Percentiles rank a stretch among this genome's conserved stretches.
Conservation (phyloP, 1,284 basidiomycete species). For the Boletus sp. region DNA sequence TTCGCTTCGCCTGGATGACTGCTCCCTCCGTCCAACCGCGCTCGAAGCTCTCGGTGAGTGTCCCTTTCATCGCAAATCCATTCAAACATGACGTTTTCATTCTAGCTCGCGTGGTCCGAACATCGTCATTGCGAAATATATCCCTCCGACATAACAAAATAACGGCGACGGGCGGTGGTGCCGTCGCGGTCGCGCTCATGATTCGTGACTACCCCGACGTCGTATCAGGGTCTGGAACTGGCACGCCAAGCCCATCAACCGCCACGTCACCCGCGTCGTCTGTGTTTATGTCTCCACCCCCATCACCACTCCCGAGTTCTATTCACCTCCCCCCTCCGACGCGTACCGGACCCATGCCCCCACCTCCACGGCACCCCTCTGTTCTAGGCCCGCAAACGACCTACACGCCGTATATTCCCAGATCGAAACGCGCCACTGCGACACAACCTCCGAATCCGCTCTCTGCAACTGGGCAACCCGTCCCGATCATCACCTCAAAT, state of each 20-base stretch:
- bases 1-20: constrained; percentile 84
- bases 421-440: constrained; percentile 46
- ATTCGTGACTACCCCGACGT: constrained; percentile 91
- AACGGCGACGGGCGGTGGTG: constrained; percentile 77
- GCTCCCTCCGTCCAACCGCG: constrained; percentile 65
- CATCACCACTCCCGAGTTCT: neutral
- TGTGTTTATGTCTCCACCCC: constrained; percentile 16
- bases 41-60: constrained; percentile 75
- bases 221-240: constrained; percentile 36
- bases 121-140: constrained; percentile 80
- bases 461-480: constrained; percentile 53
- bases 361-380: constrained; percentile 54
- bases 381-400: constrained; percentile 59
- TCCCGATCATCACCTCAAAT: constrained; percentile 74
- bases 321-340: constrained; percentile 32
- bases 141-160: constrained; percentile 88
- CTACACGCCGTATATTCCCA: constrained; percentile 78
- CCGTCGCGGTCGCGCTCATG: constrained; percentile 91
- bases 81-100: neutral
- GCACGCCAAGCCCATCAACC: constrained; percentile 15
- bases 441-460: constrained; percentile 43
- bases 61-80: neutral
- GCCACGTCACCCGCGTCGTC: constrained; percentile 15
- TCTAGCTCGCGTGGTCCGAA: constrained; percentile 76
- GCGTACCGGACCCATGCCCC: constrained; percentile 48